A percentile compares a stretch with the other conserved stretches of the same genome.
These are phyloP conservation scores for Scleromitrula shiraiana DNA, from an alignment of 2,329 filamentous ascomycete genomes.

Conservation along the genomic window DNA sequence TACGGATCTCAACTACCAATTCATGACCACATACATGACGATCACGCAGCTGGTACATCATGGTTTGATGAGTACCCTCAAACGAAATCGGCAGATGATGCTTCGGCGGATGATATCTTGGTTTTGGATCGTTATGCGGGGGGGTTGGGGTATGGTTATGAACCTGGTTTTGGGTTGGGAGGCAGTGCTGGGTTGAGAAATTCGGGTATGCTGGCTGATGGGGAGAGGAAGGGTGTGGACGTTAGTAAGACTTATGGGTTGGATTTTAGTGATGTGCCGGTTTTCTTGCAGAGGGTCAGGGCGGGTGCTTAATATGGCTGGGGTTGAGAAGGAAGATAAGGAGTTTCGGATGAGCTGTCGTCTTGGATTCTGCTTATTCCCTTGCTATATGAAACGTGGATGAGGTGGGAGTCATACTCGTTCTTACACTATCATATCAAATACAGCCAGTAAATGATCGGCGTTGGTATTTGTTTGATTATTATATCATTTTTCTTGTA, in stretches of 20 bases:
- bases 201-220: conserved; percentile 5
- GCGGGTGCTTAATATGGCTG: conserved; percentile 4
- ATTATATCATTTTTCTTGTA: too few species aligned
- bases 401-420: too few species aligned
- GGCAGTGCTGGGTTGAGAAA: conserved; percentile 16
- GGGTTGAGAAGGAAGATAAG: too few species aligned
- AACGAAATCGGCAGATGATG: conserved; percentile 7
- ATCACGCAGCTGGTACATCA: conserved; percentile 12
- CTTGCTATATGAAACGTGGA: too few species aligned
- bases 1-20: conserved; percentile 15
- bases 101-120: conserved; percentile 20
- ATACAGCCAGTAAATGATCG: too few species aligned
- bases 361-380: too few species aligned
- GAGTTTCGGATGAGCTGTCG: too few species aligned
- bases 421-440: too few species aligned
- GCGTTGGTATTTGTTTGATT: too few species aligned
- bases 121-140: conserved; percentile 21
- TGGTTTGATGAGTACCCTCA: conserved; percentile 10
- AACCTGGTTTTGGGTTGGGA: conserved; percentile 14
- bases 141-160: conserved; percentile 18
- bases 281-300: conserved; percentile 15
- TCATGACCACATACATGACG: background rate
- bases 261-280: conserved; percentile 22
- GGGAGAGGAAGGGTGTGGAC: conserved; percentile 11
- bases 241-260: conserved; percentile 15